Evolutionary conservation across 805 yeast species (phyloP), one percentile per base, ranked within the genome.

Genomic region (Candida xyloterini): DNA sequence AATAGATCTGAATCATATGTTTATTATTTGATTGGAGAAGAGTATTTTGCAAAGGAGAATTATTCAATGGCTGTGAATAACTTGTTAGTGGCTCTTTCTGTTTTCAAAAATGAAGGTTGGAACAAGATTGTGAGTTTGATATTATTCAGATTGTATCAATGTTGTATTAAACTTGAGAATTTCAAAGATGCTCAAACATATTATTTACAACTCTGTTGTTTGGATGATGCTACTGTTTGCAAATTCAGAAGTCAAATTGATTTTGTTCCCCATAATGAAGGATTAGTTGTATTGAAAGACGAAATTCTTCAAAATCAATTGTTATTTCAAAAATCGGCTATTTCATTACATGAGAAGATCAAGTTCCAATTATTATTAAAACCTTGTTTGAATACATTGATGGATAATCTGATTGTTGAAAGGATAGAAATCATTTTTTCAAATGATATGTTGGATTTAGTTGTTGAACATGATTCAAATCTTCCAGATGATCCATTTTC

Each of bases 11-110:
- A 70, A 22, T 59, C 70, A 0, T 74, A 64, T 49, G 56, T 74
- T 10, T 66, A 69, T 48, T 75, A 69, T 59, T 68, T 73, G 46
- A 55, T 80, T 7, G 88, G 74, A 1, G 79, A 78, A 33, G 72
- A 67, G 38, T 65, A 68, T 45, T 67, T 52, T 40, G 30, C 39
- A 1, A 27, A 38, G 23, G 31, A 49, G 7, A 60, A 70, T 30
- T 73, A 51, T 47, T 67, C 66, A 8, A 62, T 62, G 55, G 71
- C 81, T 0, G 53, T 67, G 20, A 66, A 67, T 39, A 60, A 66
- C 40, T 73, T 57, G 47, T 65, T 70, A 30, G 62, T 63, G 1
- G 60, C 76, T 0, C 46, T 66, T 4, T 60, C 64, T 1, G 47
- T 56, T 1, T 61, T 71, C 43, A 60, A 65, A 35, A 58, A 59